phyloP scores from a whole-genome alignment of 2,329 filamentous ascomycete genomes.

The Cryphonectria nitschkei region DNA sequence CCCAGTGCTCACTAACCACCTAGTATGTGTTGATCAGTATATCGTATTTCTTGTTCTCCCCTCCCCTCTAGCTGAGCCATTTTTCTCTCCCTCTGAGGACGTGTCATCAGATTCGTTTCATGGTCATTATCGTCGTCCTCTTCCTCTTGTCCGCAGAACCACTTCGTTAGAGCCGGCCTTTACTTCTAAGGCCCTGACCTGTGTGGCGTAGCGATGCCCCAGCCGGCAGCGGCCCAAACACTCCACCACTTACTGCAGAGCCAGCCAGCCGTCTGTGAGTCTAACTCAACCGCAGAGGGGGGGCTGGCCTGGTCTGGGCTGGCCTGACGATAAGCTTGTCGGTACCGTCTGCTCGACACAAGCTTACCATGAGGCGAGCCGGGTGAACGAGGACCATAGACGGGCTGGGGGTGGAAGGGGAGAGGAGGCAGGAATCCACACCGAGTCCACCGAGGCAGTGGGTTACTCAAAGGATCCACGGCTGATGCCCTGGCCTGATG shows the following conservation, averaged over 20 bases:
- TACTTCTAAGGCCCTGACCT: neutral
- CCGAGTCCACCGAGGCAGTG: conserved; percentile 1
- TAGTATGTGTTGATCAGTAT: conserved; percentile 5
- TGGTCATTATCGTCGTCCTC: neutral
- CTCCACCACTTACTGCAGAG: neutral
- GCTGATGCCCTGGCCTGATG: neutral
- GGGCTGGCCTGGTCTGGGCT: conserved; percentile 1
- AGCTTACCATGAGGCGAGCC: conserved; percentile 10
- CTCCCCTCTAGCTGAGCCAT: neutral
- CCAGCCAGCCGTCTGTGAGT: neutral
- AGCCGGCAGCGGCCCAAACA: neutral
- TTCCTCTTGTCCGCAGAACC: neutral
- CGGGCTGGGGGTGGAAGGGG: conserved; percentile 1
- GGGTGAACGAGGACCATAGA: conserved; percentile 3
- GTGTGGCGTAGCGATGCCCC: neutral
- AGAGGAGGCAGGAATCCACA: conserved; percentile 1
- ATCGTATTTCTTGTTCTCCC: neutral
- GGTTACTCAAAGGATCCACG: neutral
- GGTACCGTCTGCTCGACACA: conserved; percentile 4
- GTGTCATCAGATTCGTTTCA: neutral
- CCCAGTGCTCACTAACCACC: neutral
- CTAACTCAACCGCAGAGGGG: neutral
- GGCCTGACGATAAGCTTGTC: conserved; percentile 18
- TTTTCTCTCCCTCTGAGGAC: neutral
- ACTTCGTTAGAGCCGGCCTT: neutral